Percentiles rank a stretch among this genome's conserved stretches.
phyloP scores from a whole-genome alignment of 2,329 filamentous ascomycete species.

The Fusarium nodosum region DNA sequence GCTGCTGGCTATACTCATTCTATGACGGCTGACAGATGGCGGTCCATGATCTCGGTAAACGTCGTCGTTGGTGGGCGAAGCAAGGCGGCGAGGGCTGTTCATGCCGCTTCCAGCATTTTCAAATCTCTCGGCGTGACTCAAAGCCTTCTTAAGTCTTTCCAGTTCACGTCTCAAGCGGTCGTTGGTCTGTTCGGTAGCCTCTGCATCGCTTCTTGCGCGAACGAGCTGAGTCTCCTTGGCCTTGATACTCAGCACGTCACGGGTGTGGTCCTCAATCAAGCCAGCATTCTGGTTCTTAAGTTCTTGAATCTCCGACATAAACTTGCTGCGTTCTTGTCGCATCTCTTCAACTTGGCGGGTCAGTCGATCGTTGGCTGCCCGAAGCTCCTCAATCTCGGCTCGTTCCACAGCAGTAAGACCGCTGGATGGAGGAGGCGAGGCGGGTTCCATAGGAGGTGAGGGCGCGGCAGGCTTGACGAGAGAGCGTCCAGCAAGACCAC shows the following conservation, averaged over 20 bases:
- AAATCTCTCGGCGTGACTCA: slow-evolving; percentile 71
- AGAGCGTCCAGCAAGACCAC: slow-evolving; percentile 87
- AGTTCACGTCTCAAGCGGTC: slow-evolving; percentile 89
- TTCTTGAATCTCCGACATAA: slow-evolving; percentile 90
- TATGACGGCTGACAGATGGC: slow-evolving; percentile 60
- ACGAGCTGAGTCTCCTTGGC: slow-evolving; percentile 98
- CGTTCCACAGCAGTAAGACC: slow-evolving; percentile 84
- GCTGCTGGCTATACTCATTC: slow-evolving; percentile 74
- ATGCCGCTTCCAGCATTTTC: slow-evolving; percentile 54
- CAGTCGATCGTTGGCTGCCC: slow-evolving; percentile 84
- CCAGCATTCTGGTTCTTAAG: slow-evolving; percentile 97
- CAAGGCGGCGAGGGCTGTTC: slow-evolving; percentile 57
- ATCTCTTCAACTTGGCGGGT: slow-evolving; percentile 82
- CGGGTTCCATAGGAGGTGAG: slow-evolving; percentile 63
- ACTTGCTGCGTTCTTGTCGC: slow-evolving; percentile 82
- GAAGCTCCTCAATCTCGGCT: slow-evolving; percentile 91
- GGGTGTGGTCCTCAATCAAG: slow-evolving; percentile 95
- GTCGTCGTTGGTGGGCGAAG: slow-evolving; percentile 70
- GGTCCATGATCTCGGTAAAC: slow-evolving; percentile 68
- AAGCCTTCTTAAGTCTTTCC: slow-evolving; percentile 91
- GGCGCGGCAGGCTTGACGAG: slow-evolving; percentile 78
- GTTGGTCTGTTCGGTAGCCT: slow-evolving; percentile 87
- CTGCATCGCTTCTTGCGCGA: slow-evolving; percentile 88
- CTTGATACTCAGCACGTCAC: slow-evolving; percentile 95
- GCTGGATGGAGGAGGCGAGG: slow-evolving; percentile 71